Evolutionary conservation across 805 yeast genomes (phyloP).

Genomic region (Ogataea siamensis): DNA sequence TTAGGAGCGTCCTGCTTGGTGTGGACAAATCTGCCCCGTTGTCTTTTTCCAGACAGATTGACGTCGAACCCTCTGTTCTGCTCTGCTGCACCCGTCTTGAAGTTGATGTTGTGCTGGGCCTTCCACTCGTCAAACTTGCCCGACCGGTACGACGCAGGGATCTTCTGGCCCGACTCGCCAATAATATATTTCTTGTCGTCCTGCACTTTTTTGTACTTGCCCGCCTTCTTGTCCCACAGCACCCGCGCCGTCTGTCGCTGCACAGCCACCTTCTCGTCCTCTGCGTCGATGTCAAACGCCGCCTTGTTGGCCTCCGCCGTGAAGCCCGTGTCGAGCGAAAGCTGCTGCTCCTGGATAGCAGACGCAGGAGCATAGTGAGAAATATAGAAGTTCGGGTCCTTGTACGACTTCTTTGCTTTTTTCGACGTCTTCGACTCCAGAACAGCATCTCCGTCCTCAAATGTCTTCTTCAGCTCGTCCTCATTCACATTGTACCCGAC

Average conservation of each 20-base stretch:
- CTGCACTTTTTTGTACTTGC: slow-evolving; percentile 78
- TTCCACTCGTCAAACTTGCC: slow-evolving; percentile 96
- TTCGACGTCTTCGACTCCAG: slow-evolving; percentile 30
- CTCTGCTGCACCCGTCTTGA: slow-evolving; percentile 55
- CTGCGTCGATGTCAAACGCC: slow-evolving; percentile 76
- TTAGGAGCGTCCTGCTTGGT: slow-evolving; percentile 76
- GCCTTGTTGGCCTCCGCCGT: slow-evolving; percentile 83
- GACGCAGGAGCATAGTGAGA: slow-evolving; percentile 86
- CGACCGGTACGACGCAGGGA: slow-evolving; percentile 87
- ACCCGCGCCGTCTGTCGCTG: slow-evolving; percentile 67
- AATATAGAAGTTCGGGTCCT: slow-evolving; percentile 78
- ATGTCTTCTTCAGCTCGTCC: slow-evolving; percentile 45
- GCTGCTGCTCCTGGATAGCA: slow-evolving; percentile 78
- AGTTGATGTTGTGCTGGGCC: slow-evolving; percentile 56
- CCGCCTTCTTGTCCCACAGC: slow-evolving; percentile 92
- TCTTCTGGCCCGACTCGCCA: slow-evolving; percentile 89
- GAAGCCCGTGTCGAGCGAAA: slow-evolving; percentile 58
- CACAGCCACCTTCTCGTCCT: slow-evolving; percentile 61
- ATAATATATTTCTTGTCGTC: slow-evolving; percentile 87
- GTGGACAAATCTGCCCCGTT: slow-evolving; percentile 64
- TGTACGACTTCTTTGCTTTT: slow-evolving; percentile 55
- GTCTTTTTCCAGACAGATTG: slow-evolving; percentile 33
- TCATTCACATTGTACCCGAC: slow-evolving; percentile 42
- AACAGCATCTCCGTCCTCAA: slow-evolving; percentile 51
- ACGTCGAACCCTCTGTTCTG: slow-evolving; percentile 36